Evolutionary conservation across 2,329 filamentous ascomycete species (phyloP).

Genomic region (Tolypocladium ophioglossoides): DNA sequence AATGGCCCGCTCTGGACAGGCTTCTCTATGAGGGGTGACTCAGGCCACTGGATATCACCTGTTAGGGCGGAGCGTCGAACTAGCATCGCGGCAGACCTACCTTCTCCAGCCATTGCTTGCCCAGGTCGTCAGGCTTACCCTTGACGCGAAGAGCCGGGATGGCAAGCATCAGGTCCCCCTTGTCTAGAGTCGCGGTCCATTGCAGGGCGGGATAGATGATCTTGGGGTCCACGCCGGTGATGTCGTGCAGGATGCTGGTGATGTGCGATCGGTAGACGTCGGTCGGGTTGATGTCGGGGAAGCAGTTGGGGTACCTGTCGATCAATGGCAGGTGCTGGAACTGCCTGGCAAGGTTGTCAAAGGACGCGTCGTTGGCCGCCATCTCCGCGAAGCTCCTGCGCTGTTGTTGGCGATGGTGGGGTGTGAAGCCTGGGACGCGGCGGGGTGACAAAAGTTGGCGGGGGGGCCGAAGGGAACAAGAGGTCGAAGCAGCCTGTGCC

Average conservation of each 20-base stretch:
- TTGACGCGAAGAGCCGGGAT: conserved; percentile 5
- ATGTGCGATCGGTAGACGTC: conserved; percentile 6
- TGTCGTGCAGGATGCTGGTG: conserved; percentile 4
- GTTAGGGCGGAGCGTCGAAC: background rate
- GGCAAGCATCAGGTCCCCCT: conserved; percentile 4
- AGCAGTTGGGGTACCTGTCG: conserved; percentile 2
- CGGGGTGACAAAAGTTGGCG: background rate
- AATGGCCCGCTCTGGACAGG: conserved; percentile 3
- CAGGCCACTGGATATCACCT: conserved; percentile 1
- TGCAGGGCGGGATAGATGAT: conserved; percentile 5
- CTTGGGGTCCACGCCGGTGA: conserved; percentile 4
- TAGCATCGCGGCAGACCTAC: background rate
- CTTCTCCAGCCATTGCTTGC: conserved; percentile 6
- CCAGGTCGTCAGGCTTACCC: conserved; percentile 5
- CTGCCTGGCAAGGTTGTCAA: background rate
- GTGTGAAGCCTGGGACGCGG: background rate
- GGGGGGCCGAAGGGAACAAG: background rate
- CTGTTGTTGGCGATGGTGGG: background rate
- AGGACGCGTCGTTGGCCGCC: conserved; percentile 3
- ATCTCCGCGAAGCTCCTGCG: conserved; percentile 1
- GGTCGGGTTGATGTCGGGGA: conserved; percentile 5
- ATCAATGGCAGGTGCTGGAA: conserved; percentile 4
- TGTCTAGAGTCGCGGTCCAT: conserved; percentile 5
- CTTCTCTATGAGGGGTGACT: conserved; percentile 5
- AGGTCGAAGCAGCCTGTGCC: conserved; percentile 1